Evolutionary conservation across 352 stramenopile species (phyloP), one percentile per base, ranked within the genome.

Genomic region (Elongisporangium undulatum): DNA sequence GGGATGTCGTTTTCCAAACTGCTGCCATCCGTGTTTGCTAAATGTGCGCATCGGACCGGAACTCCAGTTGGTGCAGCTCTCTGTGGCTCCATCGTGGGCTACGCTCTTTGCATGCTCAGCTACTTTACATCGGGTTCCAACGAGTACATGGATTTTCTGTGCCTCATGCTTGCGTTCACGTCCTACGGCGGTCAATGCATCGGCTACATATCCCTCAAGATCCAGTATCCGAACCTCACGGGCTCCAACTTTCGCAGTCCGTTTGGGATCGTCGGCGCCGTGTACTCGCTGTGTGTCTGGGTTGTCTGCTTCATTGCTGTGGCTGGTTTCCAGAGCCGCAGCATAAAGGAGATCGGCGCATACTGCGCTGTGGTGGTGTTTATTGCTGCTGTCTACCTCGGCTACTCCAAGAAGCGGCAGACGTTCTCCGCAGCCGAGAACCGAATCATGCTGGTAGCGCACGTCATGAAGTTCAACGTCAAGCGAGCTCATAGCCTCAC

Each of bases 381-480:
- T 0, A 29, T 74, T 12, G 68, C 65, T 0, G 6, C 72, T 4
- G 79, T 75, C 38, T 82, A 82, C 57, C 68, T 72, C 55, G 53
- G 4, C n/a, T 77, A 80, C 54, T 61, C 74, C 10, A 62, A 68
- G 5, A 67, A 69, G 21, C 62, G 66, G 0, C 74, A 79, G 51
- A 75, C 61, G 20, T 67, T 79, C 48, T 79, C 71, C 24, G 38
- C 62, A 0, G 62, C 78, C 22, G 74, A 82, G 48, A 72, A 74
- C 39, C 70, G 68, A 1, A 56, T 77, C 3, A 60, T 82, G 59
- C 55, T 82, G 12, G 70, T 82, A 4, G 74, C 74, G 10, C 71
- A 82, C 48, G 71, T 82, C 29, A 77, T 67, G 3, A 74, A 74
- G 50, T 77, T 75, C 29, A 75, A 75, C 23, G n/a, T n/a, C n/a